These are phyloP conservation scores for Hypseocharis bilobata DNA, from an alignment of 441 rosid genomes.

Conservation along the genomic window DNA sequence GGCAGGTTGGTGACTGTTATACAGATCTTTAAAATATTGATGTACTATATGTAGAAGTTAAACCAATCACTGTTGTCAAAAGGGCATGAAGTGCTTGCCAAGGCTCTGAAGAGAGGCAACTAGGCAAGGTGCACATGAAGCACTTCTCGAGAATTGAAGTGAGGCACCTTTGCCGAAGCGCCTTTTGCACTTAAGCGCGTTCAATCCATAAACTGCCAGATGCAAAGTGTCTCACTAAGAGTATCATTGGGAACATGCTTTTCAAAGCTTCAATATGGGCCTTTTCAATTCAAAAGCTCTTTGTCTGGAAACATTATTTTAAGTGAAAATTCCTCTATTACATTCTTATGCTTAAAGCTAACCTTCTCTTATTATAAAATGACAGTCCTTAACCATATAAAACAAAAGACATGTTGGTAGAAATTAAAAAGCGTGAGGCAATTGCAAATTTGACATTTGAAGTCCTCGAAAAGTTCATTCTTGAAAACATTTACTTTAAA, in stretches of 20 bases:
- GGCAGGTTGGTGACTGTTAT: slow-evolving; percentile 59
- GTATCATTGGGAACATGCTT: neutral
- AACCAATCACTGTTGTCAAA: neutral
- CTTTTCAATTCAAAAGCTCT: neutral
- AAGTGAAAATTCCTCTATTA: neutral
- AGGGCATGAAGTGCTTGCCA: neutral
- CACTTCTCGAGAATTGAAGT: neutral
- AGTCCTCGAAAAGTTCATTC: neutral
- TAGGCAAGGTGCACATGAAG: neutral
- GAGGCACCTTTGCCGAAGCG: neutral
- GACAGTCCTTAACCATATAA: neutral
- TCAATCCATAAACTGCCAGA: too few relatives aligned
- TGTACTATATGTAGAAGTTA: neutral
- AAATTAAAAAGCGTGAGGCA: neutral
- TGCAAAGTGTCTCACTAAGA: too few relatives aligned
- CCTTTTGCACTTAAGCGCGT: too few relatives aligned
- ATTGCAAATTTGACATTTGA: neutral
- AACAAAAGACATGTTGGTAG: neutral
- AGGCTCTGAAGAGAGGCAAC: neutral
- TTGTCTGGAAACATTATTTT: neutral
- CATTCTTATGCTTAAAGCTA: neutral
- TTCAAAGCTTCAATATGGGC: neutral
- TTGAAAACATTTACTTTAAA: neutral
- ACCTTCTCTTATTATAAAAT: too few relatives aligned
- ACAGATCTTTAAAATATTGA: neutral